Evolutionary conservation across 2,329 filamentous ascomycete species (phyloP).

Genomic region (Ophiostoma sp.): DNA sequence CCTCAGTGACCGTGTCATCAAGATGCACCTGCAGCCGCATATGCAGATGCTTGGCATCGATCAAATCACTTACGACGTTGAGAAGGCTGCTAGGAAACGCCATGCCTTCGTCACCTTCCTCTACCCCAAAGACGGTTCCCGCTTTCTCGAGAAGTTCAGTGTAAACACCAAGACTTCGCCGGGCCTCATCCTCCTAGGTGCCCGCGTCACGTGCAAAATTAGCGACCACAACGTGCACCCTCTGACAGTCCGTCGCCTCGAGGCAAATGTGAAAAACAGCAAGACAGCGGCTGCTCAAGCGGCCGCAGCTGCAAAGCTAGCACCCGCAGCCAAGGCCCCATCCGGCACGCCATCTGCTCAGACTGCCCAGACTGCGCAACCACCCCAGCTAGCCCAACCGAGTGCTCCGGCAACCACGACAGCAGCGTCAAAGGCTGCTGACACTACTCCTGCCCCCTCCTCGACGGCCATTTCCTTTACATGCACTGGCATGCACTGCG

Average conservation of each 20-base stretch:
- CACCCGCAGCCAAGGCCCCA: background rate
- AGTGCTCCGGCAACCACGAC: too few species aligned
- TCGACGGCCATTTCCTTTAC: constrained; percentile 18
- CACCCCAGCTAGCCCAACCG: background rate
- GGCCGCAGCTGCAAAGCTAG: background rate
- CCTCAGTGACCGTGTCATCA: constrained; percentile 37
- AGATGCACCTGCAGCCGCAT: constrained; percentile 36
- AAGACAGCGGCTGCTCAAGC: constrained; percentile 7
- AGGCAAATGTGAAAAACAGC: constrained; percentile 18
- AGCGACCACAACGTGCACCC: constrained; percentile 25
- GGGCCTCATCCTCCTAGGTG: constrained; percentile 31
- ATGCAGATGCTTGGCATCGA: constrained; percentile 39
- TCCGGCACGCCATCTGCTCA: background rate
- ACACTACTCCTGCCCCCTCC: constrained; percentile 1
- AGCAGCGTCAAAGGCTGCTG: too few species aligned
- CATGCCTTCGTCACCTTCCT: constrained; percentile 43
- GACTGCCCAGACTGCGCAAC: background rate
- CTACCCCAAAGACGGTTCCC: constrained; percentile 34
- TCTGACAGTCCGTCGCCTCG: constrained; percentile 27
- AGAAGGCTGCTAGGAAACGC: constrained; percentile 37
- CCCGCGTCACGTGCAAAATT: constrained; percentile 31
- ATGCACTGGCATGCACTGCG: constrained; percentile 33
- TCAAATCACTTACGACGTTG: constrained; percentile 37
- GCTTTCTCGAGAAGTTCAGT: constrained; percentile 40
- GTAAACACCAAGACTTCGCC: constrained; percentile 16